These are phyloP conservation scores for Ophiostoma australiae DNA, from an alignment of 2,329 filamentous ascomycete genomes.

Conservation along the genomic window DNA sequence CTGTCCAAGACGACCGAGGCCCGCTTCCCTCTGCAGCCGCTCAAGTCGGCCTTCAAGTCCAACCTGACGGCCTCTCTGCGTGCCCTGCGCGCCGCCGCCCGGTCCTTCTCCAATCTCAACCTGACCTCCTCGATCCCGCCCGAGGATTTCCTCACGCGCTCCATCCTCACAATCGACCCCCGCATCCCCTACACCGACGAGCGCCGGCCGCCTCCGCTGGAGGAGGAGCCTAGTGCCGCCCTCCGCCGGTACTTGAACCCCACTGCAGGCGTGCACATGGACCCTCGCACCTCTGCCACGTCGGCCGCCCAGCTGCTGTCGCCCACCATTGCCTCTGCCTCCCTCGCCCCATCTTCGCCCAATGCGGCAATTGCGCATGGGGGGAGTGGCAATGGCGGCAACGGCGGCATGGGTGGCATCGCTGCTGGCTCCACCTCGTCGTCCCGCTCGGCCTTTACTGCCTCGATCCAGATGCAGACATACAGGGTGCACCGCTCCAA, in stretches of 20 bases:
- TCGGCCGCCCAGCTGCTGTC: slow-evolving; percentile 22
- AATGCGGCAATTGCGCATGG: slow-evolving; percentile 23
- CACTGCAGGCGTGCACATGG: slow-evolving; percentile 47
- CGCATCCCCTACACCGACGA: slow-evolving; percentile 64
- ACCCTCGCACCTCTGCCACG: slow-evolving; percentile 34
- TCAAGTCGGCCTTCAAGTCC: slow-evolving; percentile 60
- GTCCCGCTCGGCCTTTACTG: slow-evolving; percentile 46
- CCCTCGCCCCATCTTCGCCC: background rate
- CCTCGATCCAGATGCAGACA: slow-evolving; percentile 68
- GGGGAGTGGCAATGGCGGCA: background rate
- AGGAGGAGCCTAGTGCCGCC: slow-evolving; percentile 57
- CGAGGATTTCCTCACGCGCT: slow-evolving; percentile 62
- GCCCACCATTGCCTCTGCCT: slow-evolving; percentile 17
- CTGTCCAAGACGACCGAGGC: slow-evolving; percentile 21
- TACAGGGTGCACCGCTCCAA: slow-evolving; percentile 53
- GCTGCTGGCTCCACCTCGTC: slow-evolving; percentile 1
- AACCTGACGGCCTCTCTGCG: slow-evolving; percentile 63
- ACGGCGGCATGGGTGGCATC: background rate
- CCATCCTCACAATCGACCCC: slow-evolving; percentile 62
- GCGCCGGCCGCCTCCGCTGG: slow-evolving; percentile 56
- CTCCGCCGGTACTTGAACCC: slow-evolving; percentile 65
- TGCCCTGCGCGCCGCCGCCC: slow-evolving; percentile 59
- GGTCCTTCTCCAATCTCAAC: slow-evolving; percentile 58
- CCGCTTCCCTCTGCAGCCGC: slow-evolving; percentile 40
- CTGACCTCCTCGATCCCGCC: slow-evolving; percentile 59